Evolutionary conservation across 129 eudicot genomes (phyloP), one percentile per base, ranked within the genome.

Genomic region (Centaurea solstitialis): DNA sequence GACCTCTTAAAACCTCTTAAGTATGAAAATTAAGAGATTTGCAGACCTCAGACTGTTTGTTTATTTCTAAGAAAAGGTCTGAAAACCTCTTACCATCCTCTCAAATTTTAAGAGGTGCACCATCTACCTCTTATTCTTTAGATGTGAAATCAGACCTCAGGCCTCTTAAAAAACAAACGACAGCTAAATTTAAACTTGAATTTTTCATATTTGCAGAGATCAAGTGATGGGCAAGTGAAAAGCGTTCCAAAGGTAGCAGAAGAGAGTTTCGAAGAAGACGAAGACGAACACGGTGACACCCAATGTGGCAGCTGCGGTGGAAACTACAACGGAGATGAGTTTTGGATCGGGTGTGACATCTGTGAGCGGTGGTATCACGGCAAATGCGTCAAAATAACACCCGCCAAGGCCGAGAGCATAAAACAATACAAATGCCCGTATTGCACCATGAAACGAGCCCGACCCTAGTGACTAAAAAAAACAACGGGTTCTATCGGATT

Each of bases 331-430:
- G 87, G 87, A 17, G 97, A 90, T 59, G 97, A 91, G 85, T 94
- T 94, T 76, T 94, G 97, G 98, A 94, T 94, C 22, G 93, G 92
- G 30, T 94, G 98, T 50, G 98, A 91, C 75, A 84, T 94, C 35
- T 94, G 98, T 39, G 91, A 90, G 79, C 73, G 86, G 75, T 94
- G 98, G 98, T 94, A 70, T 82, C 98, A 94, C 72, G 98, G 98
- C n/a, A 90, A 87, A 83, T 94, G 98, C 53, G 98, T 94, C 82
- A 90, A 89, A 85, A 90, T 94, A 72, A 94, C 98, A 21, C 98
- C 97, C 61, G 93, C 91, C 0, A 94, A 88, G 81, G 98, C 98
- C 3, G 98, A 94, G 84, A 82, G 73, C 76, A 91, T 91, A 75
- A 92, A 87, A 79, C 90, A 88, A 73, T 94, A 94, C 91, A 88